Conservation (phyloP, 2,329 filamentous ascomycete genomes). For the Coniella vitis region DNA sequence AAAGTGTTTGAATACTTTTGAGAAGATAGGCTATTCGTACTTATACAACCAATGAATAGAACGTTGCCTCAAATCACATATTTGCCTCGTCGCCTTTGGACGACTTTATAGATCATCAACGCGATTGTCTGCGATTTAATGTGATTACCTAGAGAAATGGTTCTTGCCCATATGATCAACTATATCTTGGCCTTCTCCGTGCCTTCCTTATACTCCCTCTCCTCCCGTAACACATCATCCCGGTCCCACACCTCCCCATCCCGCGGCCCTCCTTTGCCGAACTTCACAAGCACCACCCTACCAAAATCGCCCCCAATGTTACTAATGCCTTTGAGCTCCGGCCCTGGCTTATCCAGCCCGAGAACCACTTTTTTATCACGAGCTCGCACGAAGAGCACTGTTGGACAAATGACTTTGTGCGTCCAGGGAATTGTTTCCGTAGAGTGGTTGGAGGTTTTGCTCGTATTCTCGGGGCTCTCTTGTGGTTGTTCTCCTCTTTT, state of each 20-base stretch:
- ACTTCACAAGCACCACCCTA: slow-evolving; percentile 51
- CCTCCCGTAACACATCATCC: slow-evolving; percentile 42
- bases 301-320: slow-evolving; percentile 50
- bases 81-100: too few relatives aligned
- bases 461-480: too few relatives aligned
- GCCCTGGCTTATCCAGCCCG: slow-evolving; percentile 50
- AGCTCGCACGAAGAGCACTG: slow-evolving; percentile 36
- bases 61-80: too few relatives aligned
- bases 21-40: too few relatives aligned
- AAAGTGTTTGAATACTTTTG: too few relatives aligned
- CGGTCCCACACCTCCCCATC: slow-evolving; percentile 46
- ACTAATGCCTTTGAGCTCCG: slow-evolving; percentile 39
- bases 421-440: slow-evolving; percentile 46
- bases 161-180: too few relatives aligned
- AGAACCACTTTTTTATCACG: slow-evolving; percentile 44
- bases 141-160: too few relatives aligned
- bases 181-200: slow-evolving; percentile 5
- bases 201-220: slow-evolving; percentile 31
- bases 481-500: too few relatives aligned
- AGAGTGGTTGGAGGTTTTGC: slow-evolving; percentile 22
- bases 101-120: too few relatives aligned
- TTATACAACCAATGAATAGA: too few relatives aligned
- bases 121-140: too few relatives aligned
- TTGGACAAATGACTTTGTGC: slow-evolving; percentile 56
- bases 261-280: slow-evolving; percentile 42